Evolutionary conservation across 2,329 filamentous ascomycete species (phyloP).

Genomic region (Dactylellina drechsleri): DNA sequence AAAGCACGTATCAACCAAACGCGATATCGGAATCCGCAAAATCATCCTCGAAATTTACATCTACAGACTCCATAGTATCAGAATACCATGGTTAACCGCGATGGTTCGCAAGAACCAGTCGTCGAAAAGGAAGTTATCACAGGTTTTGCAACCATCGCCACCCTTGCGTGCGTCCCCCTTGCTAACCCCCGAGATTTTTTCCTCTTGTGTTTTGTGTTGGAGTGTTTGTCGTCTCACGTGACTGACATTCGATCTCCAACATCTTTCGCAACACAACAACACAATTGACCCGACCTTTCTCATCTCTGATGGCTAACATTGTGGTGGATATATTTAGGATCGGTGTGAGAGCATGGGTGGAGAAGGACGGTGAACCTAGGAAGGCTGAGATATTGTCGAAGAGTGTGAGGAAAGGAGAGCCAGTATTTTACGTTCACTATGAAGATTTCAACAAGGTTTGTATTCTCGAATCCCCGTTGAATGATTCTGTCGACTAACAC

Average conservation of each 20-base stretch:
- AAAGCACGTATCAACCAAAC: constrained; percentile 20
- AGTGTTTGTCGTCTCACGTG: constrained; percentile 62
- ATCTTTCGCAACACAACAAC: constrained; percentile 51
- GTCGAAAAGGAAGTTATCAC: constrained; percentile 52
- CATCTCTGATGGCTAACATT: constrained; percentile 57
- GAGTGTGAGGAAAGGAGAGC: constrained; percentile 84
- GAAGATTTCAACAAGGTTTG: constrained; percentile 96
- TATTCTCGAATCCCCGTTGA: background rate
- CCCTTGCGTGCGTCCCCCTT: constrained; percentile 32
- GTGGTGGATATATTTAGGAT: constrained; percentile 64
- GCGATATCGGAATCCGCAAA: background rate
- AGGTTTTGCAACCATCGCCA: constrained; percentile 53
- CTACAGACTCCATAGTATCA: constrained; percentile 1
- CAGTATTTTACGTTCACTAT: constrained; percentile 95
- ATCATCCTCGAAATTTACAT: constrained; percentile 6
- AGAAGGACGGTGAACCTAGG: constrained; percentile 83
- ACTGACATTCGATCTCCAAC: constrained; percentile 6
- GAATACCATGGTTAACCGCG: constrained; percentile 44
- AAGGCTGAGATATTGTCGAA: constrained; percentile 98
- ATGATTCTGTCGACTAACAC: constrained; percentile 63
- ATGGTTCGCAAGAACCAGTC: constrained; percentile 49
- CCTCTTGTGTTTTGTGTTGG: constrained; percentile 60
- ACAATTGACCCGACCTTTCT: background rate
- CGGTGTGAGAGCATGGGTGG: constrained; percentile 74
- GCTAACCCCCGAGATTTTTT: constrained; percentile 39